Evolutionary conservation across 495 filamentous ascomycete species (phyloP), one percentile per base, ranked within the genome.

Genomic region (Immersiella caudata): DNA sequence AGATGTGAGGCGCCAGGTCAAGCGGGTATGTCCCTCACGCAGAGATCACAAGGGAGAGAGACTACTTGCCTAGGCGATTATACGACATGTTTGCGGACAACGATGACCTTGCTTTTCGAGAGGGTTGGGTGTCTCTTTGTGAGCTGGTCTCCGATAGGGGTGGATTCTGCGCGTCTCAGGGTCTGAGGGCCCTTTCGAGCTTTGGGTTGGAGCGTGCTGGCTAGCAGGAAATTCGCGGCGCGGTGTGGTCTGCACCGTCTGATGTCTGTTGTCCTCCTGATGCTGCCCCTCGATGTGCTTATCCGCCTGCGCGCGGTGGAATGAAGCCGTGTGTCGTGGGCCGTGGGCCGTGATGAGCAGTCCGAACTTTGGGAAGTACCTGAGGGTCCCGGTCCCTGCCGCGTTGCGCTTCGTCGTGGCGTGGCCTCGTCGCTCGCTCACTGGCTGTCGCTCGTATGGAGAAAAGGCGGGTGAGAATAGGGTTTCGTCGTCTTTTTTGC

Each of bases 61-160:
- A 66, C 70, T 67, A 88, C 89, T 81, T 80, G 88, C 89, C 86
- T 83, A 91, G 78, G 64, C 88, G 87, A 84, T 91, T 90, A 80
- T 91, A 91, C 75, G 88, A 85, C 84, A 86, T 86, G 80, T 75
- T 80, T 74, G 69, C 62, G 22, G 57, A 16, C 27, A 55, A 54
- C 62, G 62, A 27, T 51, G 60, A 25, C 40, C 60, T 46, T 46
- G 40, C 29, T 33, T 46, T 12, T 21, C 21, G 40, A 27, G 12
- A 49, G 26, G 25, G 26, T 33, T 9, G 46, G 57, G 57, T 60
- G 14, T 46, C 40, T 46, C 40, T 46, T 46, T 46, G 40, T 46
- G 40, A 6, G 40, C 40, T 46, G 40, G 62, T 64, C 51, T 64
- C 36, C 46, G 27, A n/a, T 50, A 26, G 26, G 60, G 24, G 27